Evolutionary conservation across 2,329 filamentous ascomycete species (phyloP).

Genomic region (Botrytis galanthina): DNA sequence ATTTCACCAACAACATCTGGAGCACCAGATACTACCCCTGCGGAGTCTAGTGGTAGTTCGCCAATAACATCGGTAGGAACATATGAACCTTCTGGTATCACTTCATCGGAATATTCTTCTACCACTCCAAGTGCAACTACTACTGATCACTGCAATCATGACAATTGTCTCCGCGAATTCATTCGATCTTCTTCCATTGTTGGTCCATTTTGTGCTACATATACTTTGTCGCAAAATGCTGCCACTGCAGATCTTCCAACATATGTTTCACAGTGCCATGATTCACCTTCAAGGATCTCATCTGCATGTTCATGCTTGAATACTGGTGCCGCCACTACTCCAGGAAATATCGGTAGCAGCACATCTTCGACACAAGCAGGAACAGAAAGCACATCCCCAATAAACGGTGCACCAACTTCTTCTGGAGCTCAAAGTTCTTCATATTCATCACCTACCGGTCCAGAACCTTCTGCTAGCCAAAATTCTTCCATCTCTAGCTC

Average conservation of each 20-base stretch:
- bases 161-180: slow-evolving; percentile 34
- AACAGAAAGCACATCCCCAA: not conserved
- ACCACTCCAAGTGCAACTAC: slow-evolving; percentile 11
- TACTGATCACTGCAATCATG: slow-evolving; percentile 27
- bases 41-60: not conserved
- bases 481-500: not conserved
- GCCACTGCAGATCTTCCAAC: slow-evolving; percentile 27
- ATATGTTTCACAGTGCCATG: slow-evolving; percentile 30
- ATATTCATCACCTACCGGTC: not conserved
- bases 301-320: slow-evolving; percentile 33
- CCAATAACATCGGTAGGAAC: not conserved
- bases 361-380: not conserved
- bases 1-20: not conserved
- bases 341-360: slow-evolving; percentile 8
- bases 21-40: not conserved
- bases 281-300: slow-evolving; percentile 29
- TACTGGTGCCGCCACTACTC: slow-evolving; percentile 8
- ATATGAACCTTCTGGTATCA: slow-evolving; percentile 11
- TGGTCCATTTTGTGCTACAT: slow-evolving; percentile 31
- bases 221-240: slow-evolving; percentile 28
- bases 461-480: slow-evolving; percentile 16
- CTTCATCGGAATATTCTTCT: not conserved
- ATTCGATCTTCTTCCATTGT: slow-evolving; percentile 26
- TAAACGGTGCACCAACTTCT: not conserved
- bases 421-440: slow-evolving; percentile 1